Evolutionary conservation across 1,284 basidiomycete species (phyloP).

Genomic region (Trametes polyzona): DNA sequence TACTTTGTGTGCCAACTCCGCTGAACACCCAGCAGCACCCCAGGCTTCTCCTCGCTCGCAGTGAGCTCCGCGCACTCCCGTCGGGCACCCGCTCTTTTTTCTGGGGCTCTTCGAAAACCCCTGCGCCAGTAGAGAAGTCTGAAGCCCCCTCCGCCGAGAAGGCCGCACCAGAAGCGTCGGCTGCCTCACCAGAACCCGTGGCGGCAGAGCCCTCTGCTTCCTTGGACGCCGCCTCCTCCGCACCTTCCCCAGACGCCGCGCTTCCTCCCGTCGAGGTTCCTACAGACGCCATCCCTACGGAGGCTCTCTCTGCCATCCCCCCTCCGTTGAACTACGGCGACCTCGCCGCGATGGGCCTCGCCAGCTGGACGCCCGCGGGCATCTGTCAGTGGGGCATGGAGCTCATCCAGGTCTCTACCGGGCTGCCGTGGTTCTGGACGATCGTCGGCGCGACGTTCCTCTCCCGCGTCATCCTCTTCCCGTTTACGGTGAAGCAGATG

Average conservation of each 20-base stretch:
- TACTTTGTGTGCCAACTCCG: neutral
- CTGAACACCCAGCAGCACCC: constrained; percentile 6
- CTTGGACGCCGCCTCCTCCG: constrained; percentile 14
- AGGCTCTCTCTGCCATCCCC: constrained; percentile 16
- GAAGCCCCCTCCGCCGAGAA: neutral
- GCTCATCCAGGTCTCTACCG: constrained; percentile 71
- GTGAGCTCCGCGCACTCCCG: constrained; percentile 14
- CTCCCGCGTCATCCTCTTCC: constrained; percentile 73
- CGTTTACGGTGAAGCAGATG: constrained; percentile 67
- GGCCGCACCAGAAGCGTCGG: neutral
- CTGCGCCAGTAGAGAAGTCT: constrained; percentile 6
- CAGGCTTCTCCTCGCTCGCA: constrained; percentile 6
- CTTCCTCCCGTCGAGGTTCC: constrained; percentile 7
- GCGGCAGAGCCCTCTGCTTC: constrained; percentile 13
- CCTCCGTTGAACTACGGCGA: constrained; percentile 75
- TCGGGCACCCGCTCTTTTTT: constrained; percentile 27
- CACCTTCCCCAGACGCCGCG: constrained; percentile 13
- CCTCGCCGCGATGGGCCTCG: constrained; percentile 76
- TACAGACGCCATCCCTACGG: constrained; percentile 10
- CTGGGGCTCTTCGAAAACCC: constrained; percentile 28
- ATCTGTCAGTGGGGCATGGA: constrained; percentile 60
- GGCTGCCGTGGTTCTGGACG: constrained; percentile 86
- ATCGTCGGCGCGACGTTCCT: constrained; percentile 75
- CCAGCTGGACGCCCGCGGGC: constrained; percentile 55
- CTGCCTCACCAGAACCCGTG: constrained; percentile 13